Evolutionary conservation across 1,284 basidiomycete species (phyloP).

Genomic region (Cryptococcus hybrid): DNA sequence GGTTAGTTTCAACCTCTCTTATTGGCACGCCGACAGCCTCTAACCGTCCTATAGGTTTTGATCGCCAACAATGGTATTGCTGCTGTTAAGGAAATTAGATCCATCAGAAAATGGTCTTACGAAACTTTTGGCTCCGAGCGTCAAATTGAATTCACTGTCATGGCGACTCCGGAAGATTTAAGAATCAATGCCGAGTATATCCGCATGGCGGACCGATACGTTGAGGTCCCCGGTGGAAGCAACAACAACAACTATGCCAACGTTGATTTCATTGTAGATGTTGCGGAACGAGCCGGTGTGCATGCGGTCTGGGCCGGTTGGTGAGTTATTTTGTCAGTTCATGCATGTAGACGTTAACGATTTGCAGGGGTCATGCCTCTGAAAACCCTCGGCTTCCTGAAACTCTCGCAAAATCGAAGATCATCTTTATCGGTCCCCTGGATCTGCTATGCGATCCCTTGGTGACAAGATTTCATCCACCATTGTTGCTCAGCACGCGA

Average conservation of each 20-base stretch:
- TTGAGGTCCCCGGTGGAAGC: slow-evolving; percentile 96
- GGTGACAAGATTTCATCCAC: slow-evolving; percentile 99
- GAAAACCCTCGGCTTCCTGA: slow-evolving; percentile 98
- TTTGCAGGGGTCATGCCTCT: slow-evolving; percentile 81
- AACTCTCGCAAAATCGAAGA: slow-evolving; percentile 86
- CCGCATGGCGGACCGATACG: slow-evolving; percentile 98
- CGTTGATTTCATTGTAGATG: slow-evolving; percentile 97
- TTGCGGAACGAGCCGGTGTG: slow-evolving; percentile 94
- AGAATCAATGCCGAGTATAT: slow-evolving; percentile 98
- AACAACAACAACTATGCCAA: slow-evolving; percentile 99
- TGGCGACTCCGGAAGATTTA: slow-evolving; percentile 99
- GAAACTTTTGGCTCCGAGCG: slow-evolving; percentile 97
- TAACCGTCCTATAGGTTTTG: slow-evolving; percentile 60
- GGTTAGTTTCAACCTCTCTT: slow-evolving; percentile 54
- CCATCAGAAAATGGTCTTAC: slow-evolving; percentile 99
- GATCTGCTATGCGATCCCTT: slow-evolving; percentile 97
- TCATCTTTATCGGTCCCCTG: slow-evolving; percentile 98
- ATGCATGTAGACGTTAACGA: background rate
- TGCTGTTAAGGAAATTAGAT: slow-evolving; percentile 98
- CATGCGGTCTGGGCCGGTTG: slow-evolving; percentile 99
- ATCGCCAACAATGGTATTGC: slow-evolving; percentile 99
- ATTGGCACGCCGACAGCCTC: background rate
- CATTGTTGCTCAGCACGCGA: slow-evolving; percentile 95
- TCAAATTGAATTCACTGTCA: slow-evolving; percentile 97
- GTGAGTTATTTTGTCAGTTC: slow-evolving; percentile 49